Evolutionary conservation across 1,284 basidiomycete genomes (phyloP).

Genomic region (Melampsora larici-populina): DNA sequence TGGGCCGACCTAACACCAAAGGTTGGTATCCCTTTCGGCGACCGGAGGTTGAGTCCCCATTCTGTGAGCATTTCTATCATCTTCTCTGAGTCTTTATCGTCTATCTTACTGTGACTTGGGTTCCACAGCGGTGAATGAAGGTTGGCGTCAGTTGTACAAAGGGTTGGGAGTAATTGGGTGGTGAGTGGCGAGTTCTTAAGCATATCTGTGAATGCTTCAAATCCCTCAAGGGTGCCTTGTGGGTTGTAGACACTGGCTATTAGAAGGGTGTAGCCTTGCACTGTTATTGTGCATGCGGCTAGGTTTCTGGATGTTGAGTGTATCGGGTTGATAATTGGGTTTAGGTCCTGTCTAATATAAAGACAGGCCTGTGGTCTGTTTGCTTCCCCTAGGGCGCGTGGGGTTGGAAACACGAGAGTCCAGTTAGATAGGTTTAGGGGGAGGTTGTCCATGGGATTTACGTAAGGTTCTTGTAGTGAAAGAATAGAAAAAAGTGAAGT

Average conservation of each 20-base stretch:
- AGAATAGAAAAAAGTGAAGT: background rate
- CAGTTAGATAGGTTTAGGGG: background rate
- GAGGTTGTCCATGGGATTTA: background rate
- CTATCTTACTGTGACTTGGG: background rate
- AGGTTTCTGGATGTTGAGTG: background rate
- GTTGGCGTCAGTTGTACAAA: slow-evolving; percentile 6
- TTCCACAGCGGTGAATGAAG: background rate
- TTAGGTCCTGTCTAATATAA: background rate
- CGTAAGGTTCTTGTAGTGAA: slow-evolving; percentile 8
- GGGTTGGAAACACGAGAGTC: background rate
- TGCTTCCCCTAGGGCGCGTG: background rate
- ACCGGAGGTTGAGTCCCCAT: background rate
- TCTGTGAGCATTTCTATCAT: background rate
- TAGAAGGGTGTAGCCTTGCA: background rate
- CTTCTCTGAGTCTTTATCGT: background rate
- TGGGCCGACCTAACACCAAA: background rate
- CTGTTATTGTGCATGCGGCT: background rate
- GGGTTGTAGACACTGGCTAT: slow-evolving; percentile 1
- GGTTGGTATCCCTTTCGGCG: slow-evolving; percentile 7
- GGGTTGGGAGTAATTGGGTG: background rate
- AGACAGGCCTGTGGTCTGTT: slow-evolving; percentile 6
- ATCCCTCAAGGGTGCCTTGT: background rate
- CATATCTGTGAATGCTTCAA: background rate
- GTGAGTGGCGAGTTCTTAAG: background rate
- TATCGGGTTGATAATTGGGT: background rate